Conservation (phyloP, 305 asterid genomes). For the Plantago coronopus region DNA sequence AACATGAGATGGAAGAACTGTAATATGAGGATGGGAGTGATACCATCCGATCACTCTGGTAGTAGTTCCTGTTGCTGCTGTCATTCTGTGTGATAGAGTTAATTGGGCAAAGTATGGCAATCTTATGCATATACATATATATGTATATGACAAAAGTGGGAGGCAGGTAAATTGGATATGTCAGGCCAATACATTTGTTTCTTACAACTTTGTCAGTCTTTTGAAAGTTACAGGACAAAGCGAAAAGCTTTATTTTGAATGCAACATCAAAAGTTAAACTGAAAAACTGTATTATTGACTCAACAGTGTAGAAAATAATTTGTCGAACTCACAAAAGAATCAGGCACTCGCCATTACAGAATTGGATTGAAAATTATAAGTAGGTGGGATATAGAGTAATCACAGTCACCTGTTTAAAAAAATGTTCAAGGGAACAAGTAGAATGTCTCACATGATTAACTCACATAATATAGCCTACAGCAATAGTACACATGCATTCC, state of each 20-base stretch:
- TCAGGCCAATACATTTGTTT: too few relatives aligned
- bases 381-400: too few relatives aligned
- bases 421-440: not conserved
- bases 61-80: constrained; percentile 68
- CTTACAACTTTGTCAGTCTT: too few relatives aligned
- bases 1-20: constrained; percentile 98
- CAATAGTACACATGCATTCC: not conserved
- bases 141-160: not conserved
- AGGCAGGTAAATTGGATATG: too few relatives aligned
- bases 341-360: not conserved
- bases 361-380: too few relatives aligned
- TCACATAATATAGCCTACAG: not conserved
- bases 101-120: constrained; percentile 42
- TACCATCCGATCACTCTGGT: constrained; percentile 99
- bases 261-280: not conserved
- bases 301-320: not conserved
- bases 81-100: constrained; percentile 83
- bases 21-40: constrained; percentile 98
- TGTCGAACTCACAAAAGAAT: not conserved
- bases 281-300: not conserved
- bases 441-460: not conserved
- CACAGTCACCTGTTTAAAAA: not conserved
- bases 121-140: constrained; percentile 5
- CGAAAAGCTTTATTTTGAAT: not conserved
- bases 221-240: not conserved